A percentile compares a stretch with the other conserved stretches of the same genome.
These are phyloP conservation scores for Fistulifera solaris DNA, from an alignment of 108 stramenopile species.

Conservation along the genomic window DNA sequence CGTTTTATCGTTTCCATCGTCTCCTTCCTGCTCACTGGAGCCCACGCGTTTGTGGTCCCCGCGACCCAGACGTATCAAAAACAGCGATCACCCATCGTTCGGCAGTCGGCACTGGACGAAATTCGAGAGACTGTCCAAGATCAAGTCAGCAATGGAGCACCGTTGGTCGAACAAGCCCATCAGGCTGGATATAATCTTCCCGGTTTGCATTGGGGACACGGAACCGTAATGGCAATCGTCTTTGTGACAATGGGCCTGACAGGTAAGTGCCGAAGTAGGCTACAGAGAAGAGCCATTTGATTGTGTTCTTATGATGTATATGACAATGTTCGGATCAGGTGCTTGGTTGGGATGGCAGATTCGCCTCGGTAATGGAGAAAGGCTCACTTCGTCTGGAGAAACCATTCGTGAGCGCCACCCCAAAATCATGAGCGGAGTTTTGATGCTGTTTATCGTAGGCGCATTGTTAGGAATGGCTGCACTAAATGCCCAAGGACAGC, in stretches of 20 bases:
- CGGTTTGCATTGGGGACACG: conserved; percentile 35
- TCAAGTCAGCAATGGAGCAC: conserved; percentile 28
- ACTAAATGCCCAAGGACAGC: conserved; percentile 22
- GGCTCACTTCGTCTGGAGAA: conserved; percentile 32
- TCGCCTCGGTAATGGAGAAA: conserved; percentile 33
- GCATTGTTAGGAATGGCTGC: conserved; percentile 38
- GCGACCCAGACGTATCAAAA: no score
- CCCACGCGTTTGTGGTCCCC: no score
- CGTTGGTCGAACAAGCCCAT: conserved; percentile 26
- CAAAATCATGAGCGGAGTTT: conserved; percentile 28
- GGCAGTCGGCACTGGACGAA: conserved; percentile 20
- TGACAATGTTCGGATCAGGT: neutral
- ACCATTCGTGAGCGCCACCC: conserved; percentile 41
- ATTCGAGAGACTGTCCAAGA: conserved; percentile 21
- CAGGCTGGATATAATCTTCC: conserved; percentile 22
- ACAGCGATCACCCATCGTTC: neutral
- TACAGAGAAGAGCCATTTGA: neutral
- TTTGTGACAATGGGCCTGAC: conserved; percentile 31
- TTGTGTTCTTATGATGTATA: neutral
- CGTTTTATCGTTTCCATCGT: no score
- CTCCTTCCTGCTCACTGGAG: no score
- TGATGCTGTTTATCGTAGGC: conserved; percentile 41
- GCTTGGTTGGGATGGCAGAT: conserved; percentile 37
- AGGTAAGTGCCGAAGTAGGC: no score
- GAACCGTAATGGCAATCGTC: conserved; percentile 29